Percentiles rank a stretch among this genome's conserved stretches.
Conservation (phyloP, 2,329 filamentous ascomycete genomes). For the Thielaviopsis ethacetica region DNA sequence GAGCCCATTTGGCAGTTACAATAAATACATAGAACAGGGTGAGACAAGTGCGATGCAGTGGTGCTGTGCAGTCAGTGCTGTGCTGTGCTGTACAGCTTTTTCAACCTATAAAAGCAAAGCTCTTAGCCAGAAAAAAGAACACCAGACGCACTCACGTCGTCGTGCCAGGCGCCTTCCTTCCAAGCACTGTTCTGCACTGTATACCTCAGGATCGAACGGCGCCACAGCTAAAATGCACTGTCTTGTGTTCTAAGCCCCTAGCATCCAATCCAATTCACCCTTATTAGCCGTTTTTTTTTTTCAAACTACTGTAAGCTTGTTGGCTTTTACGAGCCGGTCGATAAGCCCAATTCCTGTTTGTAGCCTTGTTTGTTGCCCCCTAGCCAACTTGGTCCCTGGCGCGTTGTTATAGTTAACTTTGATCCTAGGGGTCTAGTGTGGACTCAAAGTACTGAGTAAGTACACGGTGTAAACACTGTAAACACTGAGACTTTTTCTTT, state of each 20-base stretch:
- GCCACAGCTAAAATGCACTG: not conserved
- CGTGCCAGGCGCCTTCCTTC: too few relatives aligned
- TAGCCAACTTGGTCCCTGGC: not conserved
- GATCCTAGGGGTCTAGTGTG: not conserved
- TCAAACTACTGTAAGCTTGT: not conserved
- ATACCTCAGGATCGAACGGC: not conserved
- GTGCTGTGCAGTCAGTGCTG: too few relatives aligned
- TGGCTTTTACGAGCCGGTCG: not conserved
- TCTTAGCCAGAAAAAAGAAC: not conserved
- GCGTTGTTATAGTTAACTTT: slow-evolving; percentile 2
- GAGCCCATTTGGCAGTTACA: not conserved
- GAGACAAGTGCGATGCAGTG: not conserved
- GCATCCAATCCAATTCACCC: too few relatives aligned
- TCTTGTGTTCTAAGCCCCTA: not conserved
- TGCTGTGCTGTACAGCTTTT: too few relatives aligned
- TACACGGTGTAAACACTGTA: not conserved
- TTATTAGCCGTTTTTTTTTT: not conserved
- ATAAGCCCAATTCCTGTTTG: not conserved
- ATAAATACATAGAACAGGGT: not conserved
- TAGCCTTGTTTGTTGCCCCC: not conserved
- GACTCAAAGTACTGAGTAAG: not conserved
- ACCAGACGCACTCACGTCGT: not conserved
- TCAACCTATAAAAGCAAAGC: too few relatives aligned
- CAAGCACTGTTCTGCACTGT: not conserved
- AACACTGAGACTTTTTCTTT: not conserved